A percentile compares a stretch with the other conserved stretches of the same genome.
Conservation (phyloP, 441 rosid species). For the Populus trichocarpa region DNA sequence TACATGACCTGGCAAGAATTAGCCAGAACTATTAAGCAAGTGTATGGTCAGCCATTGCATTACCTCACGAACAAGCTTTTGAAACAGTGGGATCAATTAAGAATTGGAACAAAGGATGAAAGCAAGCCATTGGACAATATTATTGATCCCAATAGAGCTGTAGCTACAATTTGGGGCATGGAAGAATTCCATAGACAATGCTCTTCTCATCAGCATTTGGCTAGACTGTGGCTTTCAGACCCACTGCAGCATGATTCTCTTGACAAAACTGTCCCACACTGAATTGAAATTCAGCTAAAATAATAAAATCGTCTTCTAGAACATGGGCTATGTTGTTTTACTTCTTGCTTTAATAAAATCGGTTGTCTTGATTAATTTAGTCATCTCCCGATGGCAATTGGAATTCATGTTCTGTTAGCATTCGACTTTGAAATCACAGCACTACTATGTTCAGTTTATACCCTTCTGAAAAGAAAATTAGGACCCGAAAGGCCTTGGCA, state of each 20-base stretch:
- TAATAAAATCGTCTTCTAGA: too few relatives aligned
- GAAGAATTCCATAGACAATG: slow-evolving; percentile 26
- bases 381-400: too few relatives aligned
- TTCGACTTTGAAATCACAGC: too few relatives aligned
- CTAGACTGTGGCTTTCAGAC: slow-evolving; percentile 22
- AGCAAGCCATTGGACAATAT: slow-evolving; percentile 3
- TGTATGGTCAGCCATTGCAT: slow-evolving; percentile 29
- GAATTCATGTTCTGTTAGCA: too few relatives aligned
- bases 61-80: slow-evolving; percentile 18
- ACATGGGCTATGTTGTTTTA: too few relatives aligned
- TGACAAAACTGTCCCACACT: background rate
- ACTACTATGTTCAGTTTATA: too few relatives aligned
- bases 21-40: slow-evolving; percentile 16
- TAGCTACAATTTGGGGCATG: slow-evolving; percentile 19
- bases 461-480: too few relatives aligned
- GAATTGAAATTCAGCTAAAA: background rate
- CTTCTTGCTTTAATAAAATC: too few relatives aligned
- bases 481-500: too few relatives aligned
- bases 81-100: slow-evolving; percentile 28
- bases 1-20: slow-evolving; percentile 24
- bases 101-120: slow-evolving; percentile 8
- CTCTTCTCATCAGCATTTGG: slow-evolving; percentile 15
- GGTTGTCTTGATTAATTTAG: too few relatives aligned
- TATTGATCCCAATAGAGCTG: slow-evolving; percentile 18
- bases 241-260: slow-evolving; percentile 8